A percentile compares a stretch with the other conserved stretches of the same genome.
Conservation (phyloP, 1,284 basidiomycete species). For the Xerocomus alliaceus region DNA sequence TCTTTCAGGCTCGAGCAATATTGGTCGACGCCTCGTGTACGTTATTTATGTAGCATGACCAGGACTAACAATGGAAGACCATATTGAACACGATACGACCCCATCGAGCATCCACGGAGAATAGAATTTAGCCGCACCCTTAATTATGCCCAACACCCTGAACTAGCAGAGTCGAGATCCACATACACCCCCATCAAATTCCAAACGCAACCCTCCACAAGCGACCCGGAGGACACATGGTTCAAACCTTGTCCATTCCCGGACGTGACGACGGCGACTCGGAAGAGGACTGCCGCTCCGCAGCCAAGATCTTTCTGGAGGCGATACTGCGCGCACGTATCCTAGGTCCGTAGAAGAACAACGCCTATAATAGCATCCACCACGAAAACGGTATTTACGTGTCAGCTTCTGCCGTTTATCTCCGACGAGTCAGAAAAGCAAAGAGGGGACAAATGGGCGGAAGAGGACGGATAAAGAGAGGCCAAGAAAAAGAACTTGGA, state of each 20-base stretch:
- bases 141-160: not conserved
- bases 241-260: conserved; percentile 24
- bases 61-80: not conserved
- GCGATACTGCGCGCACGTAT: conserved; percentile 70
- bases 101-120: not conserved
- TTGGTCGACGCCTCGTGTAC: not conserved
- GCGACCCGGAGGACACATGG: too few relatives aligned
- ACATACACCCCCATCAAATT: not conserved
- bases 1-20: too few relatives aligned
- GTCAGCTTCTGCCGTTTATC: conserved; percentile 9
- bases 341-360: conserved; percentile 27
- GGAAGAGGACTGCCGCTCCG: conserved; percentile 4
- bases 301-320: conserved; percentile 52
- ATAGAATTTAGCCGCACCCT: conserved; percentile 1
- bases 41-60: not conserved
- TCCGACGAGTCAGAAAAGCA: not conserved
- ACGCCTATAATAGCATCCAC: conserved; percentile 8
- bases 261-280: not conserved
- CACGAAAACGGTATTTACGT: not conserved
- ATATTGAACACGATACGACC: not conserved
- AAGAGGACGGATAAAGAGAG: not conserved
- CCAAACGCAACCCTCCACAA: not conserved
- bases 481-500: conserved; percentile 12
- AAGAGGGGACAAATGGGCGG: not conserved
- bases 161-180: conserved; percentile 7